These are phyloP conservation scores for Pseudotsuga menziesii DNA, from an alignment of 75 land plant genomes.

Conservation along the genomic window DNA sequence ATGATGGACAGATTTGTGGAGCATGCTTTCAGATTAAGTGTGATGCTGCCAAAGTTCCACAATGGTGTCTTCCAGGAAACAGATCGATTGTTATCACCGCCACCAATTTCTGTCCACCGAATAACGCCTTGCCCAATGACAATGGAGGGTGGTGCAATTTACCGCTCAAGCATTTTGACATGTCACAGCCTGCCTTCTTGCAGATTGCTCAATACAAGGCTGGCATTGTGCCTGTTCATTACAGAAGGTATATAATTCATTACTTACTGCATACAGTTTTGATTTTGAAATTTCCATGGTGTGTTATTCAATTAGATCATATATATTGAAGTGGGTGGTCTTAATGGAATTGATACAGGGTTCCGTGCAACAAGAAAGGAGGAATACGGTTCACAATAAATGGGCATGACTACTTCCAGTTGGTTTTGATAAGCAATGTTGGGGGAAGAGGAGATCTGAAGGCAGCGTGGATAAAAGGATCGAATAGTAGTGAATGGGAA, in stretches of 20 bases:
- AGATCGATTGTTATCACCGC: slow-evolving; percentile 9
- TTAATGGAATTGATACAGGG: slow-evolving; percentile 11
- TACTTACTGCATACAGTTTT: too few species aligned
- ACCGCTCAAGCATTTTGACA: slow-evolving; percentile 7
- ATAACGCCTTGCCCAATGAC: slow-evolving; percentile 5
- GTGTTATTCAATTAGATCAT: too few species aligned
- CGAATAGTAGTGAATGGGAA: slow-evolving; percentile 21
- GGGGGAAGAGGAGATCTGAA: slow-evolving; percentile 37
- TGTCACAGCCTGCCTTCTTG: slow-evolving; percentile 11
- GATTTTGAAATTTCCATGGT: too few species aligned
- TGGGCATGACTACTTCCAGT: slow-evolving; percentile 30
- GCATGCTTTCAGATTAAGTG: slow-evolving; percentile 12
- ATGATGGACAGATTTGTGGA: slow-evolving; percentile 10
- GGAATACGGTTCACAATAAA: slow-evolving; percentile 45
- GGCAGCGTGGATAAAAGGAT: slow-evolving; percentile 33
- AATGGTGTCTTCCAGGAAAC: not conserved
- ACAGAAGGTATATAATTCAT: too few species aligned
- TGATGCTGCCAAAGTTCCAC: not conserved
- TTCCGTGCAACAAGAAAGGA: slow-evolving; percentile 46
- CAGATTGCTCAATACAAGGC: slow-evolving; percentile 6
- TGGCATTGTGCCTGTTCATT: slow-evolving; percentile 5
- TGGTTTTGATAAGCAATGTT: slow-evolving; percentile 41
- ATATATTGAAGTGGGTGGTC: too few species aligned
- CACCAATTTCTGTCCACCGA: slow-evolving; percentile 19
- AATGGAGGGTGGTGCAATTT: slow-evolving; percentile 12